Evolutionary conservation across 176 grass and related monocot species (phyloP), one percentile per base, ranked within the genome.

Genomic region (Aegilops tauschii): DNA sequence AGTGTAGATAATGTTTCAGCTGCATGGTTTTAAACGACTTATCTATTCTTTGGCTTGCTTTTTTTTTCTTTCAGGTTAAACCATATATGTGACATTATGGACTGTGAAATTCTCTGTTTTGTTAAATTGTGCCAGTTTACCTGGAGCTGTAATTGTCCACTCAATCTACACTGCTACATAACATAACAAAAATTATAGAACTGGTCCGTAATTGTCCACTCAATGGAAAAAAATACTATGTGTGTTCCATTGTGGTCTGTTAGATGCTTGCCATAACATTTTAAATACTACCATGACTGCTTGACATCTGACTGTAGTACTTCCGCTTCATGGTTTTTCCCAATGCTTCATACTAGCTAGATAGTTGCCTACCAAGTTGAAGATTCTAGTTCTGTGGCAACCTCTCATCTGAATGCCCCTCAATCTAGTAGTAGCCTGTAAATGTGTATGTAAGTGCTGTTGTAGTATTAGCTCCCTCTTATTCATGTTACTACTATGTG

Each of bases 281-380:
- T 17, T 9, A 9, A 35, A 69, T 20, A 35, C 30, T 69, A 69
- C 65, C 16, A 83, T 63, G 31, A 35, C 1, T 35, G 12, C 23
- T 20, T 66, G 25, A 5, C 12, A 77, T 81, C 58, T 87, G 5
- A 29, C 44, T 59, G 2, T 9, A 42, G 23, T 68, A 12, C 3
- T 44, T 61, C 40, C 10, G 0, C 12, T 69, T 68, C 59, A 68
- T 3, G 8, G 2, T 29, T 27, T 66, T 20, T 9, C 29, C 40
- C 16, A 76, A 88, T 50, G 2, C 5, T 12, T 82, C 10, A 61
- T 62, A 82, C 12, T 78, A 61, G 73, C 86, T 88, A n/a, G 20
- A 34, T 74, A 70, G 64, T 64, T 78, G 14, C 20, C 5, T 21
- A 78, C 6, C n/a, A 83, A 61, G 30, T 40, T 76, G 31, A 45